Evolutionary conservation across 208 protist species (phyloP), one percentile per base, ranked within the genome.

Genomic region (Lotmaria passim): DNA sequence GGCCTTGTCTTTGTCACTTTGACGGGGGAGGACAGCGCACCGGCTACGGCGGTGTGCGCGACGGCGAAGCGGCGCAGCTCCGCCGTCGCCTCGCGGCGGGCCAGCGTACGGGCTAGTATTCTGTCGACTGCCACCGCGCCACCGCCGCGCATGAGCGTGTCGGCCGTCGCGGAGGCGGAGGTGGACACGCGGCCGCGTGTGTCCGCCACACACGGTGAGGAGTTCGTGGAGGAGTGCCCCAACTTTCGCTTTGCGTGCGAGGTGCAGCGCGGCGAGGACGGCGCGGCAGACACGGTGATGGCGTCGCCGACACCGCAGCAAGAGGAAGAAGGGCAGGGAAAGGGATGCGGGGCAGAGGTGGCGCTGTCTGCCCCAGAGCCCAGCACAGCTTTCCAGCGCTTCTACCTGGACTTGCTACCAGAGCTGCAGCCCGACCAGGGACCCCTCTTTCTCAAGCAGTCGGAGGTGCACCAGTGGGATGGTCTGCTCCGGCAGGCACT

Each of bases 361-460:
- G 33, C 38, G n/a, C 39, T 24, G 21, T 19, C 53, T 8, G 31
- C 1, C 0, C 8, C 44, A 26, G 43, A 51, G n/a, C 55, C 66
- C 12, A 31, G 55, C 3, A 33, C 31, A 15, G 33, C 56, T 11
- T 77, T 46, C 39, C 62, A 67, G 48, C 73, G 62, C 33, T 84
- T 70, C 44, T 82, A 82, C 66, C 34, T 77, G 17, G 47, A 56
- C 14, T 52, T 82, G 41, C 67, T 82, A 14, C 53, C 71, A 5
- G 70, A 87, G 60, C 72, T 87, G 73, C 78, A 75, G 43, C 52
- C 62, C 2, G 47, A 5, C 24, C 48, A 71, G 8, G 79, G 57
- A 3, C 83, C 78, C 64, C 58, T 81, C 26, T 67, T 79, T 23
- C 61, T 82, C 59, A 44, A 86, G 31, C 83, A 82, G 11, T 19